Conservation (phyloP, 805 yeast genomes). For the Myxozyma udenii region DNA sequence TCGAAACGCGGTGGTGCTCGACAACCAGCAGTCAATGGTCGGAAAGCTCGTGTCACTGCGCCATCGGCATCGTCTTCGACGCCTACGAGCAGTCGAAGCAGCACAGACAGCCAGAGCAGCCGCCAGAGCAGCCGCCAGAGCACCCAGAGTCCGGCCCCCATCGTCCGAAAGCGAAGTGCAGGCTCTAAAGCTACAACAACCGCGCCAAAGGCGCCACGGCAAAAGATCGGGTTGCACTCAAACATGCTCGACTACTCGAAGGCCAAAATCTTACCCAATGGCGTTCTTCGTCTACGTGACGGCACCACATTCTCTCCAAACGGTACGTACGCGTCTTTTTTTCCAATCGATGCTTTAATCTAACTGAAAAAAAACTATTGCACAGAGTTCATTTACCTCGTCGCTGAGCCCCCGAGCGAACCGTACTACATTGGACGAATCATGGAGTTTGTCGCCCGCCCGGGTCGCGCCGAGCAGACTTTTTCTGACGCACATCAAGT, state of each 20-base stretch:
- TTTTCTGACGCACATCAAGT: slow-evolving; percentile 53
- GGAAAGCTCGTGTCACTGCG: not conserved
- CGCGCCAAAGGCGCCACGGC: not conserved
- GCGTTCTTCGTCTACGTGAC: slow-evolving; percentile 34
- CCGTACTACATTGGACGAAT: slow-evolving; percentile 87
- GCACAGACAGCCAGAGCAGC: not conserved
- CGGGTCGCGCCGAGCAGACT: slow-evolving; percentile 36
- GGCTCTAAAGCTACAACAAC: not conserved
- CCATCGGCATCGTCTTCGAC: not conserved
- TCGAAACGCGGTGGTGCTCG: not conserved
- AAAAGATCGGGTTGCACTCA: slow-evolving; percentile 27
- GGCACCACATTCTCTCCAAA: slow-evolving; percentile 33
- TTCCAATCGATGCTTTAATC: not conserved
- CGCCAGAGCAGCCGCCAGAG: not conserved
- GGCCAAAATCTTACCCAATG: slow-evolving; percentile 39
- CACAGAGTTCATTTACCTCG: slow-evolving; percentile 73
- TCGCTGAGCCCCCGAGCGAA: slow-evolving; percentile 90
- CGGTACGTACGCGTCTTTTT: slow-evolving; percentile 29
- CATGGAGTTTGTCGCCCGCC: slow-evolving; percentile 61
- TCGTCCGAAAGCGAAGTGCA: not conserved
- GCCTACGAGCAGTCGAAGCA: not conserved
- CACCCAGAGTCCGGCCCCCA: not conserved
- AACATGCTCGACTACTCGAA: slow-evolving; percentile 42
- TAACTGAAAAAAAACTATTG: not conserved
- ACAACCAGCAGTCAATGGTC: not conserved